phyloP scores from a whole-genome alignment of 306 rosid species.

The Vachellia pachyceras region DNA sequence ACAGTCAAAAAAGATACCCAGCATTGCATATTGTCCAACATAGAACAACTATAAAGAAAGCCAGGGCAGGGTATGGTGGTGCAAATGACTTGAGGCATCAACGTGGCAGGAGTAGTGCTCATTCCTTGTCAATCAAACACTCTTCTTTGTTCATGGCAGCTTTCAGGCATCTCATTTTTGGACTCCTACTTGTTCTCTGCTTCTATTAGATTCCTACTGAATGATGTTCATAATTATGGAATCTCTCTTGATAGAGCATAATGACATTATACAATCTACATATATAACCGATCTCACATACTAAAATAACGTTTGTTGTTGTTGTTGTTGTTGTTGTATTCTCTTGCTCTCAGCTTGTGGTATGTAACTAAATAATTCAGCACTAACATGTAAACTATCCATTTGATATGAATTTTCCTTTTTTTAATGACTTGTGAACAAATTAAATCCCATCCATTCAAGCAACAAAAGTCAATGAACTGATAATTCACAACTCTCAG shows the following conservation, averaged over 20 bases:
- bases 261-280: no score
- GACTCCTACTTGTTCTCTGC: constrained; percentile 37
- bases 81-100: constrained; percentile 47
- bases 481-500: neutral
- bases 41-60: constrained; percentile 12
- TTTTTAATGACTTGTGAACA: neutral
- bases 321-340: no score
- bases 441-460: neutral
- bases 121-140: constrained; percentile 33
- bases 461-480: neutral
- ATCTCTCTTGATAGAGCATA: no score
- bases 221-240: neutral
- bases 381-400: neutral
- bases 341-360: constrained; percentile 16
- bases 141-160: constrained; percentile 35
- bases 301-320: no score
- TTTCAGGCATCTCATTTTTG: constrained; percentile 34
- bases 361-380: neutral
- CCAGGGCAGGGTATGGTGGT: constrained; percentile 44
- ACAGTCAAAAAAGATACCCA: constrained; percentile 30
- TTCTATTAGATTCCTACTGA: constrained; percentile 27
- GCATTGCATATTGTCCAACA: constrained; percentile 33
- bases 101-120: constrained; percentile 14
- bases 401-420: neutral
- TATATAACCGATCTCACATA: no score